phyloP scores from a whole-genome alignment of 192 early-diverging fungal species.

The Umbelopsis sp. region DNA sequence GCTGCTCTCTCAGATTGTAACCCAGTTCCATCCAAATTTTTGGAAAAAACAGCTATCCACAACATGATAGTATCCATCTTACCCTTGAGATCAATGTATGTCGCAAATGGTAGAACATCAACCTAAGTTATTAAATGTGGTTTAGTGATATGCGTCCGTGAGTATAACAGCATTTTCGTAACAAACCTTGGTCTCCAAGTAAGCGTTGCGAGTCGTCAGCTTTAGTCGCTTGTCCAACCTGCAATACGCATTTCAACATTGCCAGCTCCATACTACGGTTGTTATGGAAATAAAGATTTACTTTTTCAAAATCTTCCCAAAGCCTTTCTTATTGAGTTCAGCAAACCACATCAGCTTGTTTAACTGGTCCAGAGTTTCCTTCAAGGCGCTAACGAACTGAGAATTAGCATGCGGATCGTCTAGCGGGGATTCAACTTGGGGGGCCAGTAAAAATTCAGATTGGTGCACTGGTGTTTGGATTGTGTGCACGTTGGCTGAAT shows the following conservation, averaged over 20 bases:
- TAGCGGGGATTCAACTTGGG: background rate
- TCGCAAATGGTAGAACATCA: constrained; percentile 44
- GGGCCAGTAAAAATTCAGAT: constrained; percentile 7
- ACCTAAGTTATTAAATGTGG: constrained; percentile 19
- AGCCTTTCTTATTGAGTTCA: constrained; percentile 52
- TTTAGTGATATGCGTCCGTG: background rate
- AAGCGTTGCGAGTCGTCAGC: constrained; percentile 37
- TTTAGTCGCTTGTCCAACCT: constrained; percentile 54
- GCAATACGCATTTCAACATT: constrained; percentile 6
- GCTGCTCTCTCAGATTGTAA: background rate
- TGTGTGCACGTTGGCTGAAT: background rate
- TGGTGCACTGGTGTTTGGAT: background rate
- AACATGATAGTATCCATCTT: background rate
- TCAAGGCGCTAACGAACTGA: constrained; percentile 47
- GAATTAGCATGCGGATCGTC: constrained; percentile 39
- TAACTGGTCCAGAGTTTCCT: constrained; percentile 47
- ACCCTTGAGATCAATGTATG: constrained; percentile 4
- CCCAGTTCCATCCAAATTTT: background rate
- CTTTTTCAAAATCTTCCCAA: constrained; percentile 63
- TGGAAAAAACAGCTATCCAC: background rate
- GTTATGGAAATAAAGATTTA: constrained; percentile 30
- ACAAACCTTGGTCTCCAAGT: constrained; percentile 51
- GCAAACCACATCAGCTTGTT: constrained; percentile 53
- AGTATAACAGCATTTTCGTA: background rate
- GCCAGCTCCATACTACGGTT: background rate